Percentiles rank a stretch among this genome's conserved stretches.
phyloP scores from a whole-genome alignment of 1,284 basidiomycete genomes.

The Trametes polyzona region DNA sequence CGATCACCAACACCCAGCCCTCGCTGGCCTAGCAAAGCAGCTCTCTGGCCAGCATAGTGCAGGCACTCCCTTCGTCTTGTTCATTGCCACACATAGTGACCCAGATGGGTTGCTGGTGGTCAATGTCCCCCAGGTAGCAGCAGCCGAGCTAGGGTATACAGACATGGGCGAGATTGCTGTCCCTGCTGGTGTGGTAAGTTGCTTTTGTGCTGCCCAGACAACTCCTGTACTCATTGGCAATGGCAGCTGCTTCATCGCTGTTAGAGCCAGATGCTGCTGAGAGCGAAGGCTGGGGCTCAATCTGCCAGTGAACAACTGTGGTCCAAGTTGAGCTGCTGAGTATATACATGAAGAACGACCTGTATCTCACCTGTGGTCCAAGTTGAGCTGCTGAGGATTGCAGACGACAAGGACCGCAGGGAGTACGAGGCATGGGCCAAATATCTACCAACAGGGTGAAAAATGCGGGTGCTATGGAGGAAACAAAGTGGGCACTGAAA shows the following conservation, averaged over 20 bases:
- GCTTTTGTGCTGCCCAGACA: neutral
- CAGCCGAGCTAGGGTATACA: neutral
- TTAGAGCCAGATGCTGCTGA: no score
- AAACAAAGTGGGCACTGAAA: no score
- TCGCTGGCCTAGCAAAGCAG: neutral
- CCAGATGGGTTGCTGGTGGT: neutral
- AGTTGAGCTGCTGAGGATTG: no score
- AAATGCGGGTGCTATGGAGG: no score
- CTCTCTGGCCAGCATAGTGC: neutral
- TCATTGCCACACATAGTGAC: neutral
- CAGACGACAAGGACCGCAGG: no score
- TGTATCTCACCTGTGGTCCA: no score
- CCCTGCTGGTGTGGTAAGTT: neutral
- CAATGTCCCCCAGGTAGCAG: neutral
- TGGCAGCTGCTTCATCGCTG: neutral
- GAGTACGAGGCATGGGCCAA: no score
- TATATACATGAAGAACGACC: no score
- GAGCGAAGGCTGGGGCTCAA: no score
- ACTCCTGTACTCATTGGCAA: neutral
- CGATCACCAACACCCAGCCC: neutral
- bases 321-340: no score
- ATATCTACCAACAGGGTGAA: no score
- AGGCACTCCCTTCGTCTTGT: neutral
- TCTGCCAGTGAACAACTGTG: no score
- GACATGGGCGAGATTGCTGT: neutral